phyloP scores from a whole-genome alignment of 73 alveolate genomes.

The Stentor coeruleus region DNA sequence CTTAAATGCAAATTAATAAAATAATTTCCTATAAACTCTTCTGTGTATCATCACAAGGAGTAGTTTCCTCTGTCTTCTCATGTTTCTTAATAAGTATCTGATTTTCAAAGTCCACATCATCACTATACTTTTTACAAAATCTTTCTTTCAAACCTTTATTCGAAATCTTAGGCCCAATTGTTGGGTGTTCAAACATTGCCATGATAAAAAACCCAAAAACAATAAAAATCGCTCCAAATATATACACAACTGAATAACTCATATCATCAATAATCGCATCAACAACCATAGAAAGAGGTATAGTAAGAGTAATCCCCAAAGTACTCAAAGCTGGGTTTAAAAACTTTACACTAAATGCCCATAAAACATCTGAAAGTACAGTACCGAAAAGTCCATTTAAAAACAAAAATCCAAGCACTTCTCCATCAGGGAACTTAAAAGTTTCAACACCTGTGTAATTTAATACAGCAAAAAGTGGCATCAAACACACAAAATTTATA shows the following conservation, averaged over 20 bases:
- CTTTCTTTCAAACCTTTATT: background rate
- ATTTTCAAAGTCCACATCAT: no score
- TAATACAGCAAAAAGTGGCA: constrained; percentile 39
- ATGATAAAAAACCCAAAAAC: constrained; percentile 24
- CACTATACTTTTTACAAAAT: background rate
- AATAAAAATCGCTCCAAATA: constrained; percentile 29
- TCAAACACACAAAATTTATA: constrained; percentile 31
- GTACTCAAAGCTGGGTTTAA: constrained; percentile 45
- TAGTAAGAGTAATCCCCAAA: constrained; percentile 46
- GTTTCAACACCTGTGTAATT: constrained; percentile 41
- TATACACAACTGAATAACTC: constrained; percentile 17
- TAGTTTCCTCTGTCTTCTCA: no score
- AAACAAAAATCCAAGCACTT: constrained; percentile 27
- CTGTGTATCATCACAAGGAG: no score
- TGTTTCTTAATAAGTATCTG: no score
- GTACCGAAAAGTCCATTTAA: constrained; percentile 50
- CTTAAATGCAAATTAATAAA: no score
- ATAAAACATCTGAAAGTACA: constrained; percentile 34
- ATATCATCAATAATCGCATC: constrained; percentile 22
- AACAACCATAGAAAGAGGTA: constrained; percentile 45
- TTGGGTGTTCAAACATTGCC: constrained; percentile 28
- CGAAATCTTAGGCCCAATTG: background rate
- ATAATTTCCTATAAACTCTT: no score
- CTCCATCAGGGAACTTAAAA: constrained; percentile 36
- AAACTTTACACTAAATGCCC: constrained; percentile 45